A percentile compares a stretch with the other conserved stretches of the same genome.
Evolutionary conservation across 2,329 filamentous ascomycete species (phyloP).

Genomic region (Pestalotiopsis sp.): DNA sequence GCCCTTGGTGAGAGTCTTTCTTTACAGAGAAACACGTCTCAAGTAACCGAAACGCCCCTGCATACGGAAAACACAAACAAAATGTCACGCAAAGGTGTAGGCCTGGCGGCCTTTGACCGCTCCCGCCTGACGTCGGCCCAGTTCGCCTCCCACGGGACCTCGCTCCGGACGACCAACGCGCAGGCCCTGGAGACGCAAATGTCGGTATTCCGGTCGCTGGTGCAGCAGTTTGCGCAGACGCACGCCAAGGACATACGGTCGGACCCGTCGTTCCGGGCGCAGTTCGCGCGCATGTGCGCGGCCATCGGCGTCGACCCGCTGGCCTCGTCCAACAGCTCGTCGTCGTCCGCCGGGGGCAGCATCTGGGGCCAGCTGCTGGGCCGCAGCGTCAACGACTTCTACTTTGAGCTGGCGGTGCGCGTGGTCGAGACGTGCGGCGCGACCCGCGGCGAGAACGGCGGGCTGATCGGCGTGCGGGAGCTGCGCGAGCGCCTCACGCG

Average conservation of each 20-base stretch:
- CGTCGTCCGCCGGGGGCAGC: constrained; percentile 55
- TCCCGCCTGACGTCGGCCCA: constrained; percentile 83
- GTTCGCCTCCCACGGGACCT: constrained; percentile 87
- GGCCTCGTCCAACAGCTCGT: constrained; percentile 68
- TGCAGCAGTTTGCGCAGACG: constrained; percentile 93
- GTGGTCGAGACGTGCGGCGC: constrained; percentile 91
- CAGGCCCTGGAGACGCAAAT: constrained; percentile 90
- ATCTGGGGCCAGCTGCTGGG: constrained; percentile 94
- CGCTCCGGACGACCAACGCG: constrained; percentile 81
- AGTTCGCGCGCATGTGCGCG: constrained; percentile 98
- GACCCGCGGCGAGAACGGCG: constrained; percentile 88
- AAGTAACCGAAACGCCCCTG: too few species aligned
- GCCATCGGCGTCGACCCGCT: constrained; percentile 96
- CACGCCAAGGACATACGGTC: constrained; percentile 96
- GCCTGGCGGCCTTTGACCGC: constrained; percentile 87
- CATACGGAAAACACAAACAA: not conserved
- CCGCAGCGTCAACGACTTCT: constrained; percentile 93
- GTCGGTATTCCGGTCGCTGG: constrained; percentile 90
- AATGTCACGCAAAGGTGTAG: constrained; percentile 81
- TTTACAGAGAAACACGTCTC: too few species aligned
- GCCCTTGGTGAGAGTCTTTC: not conserved
- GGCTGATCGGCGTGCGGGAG: constrained; percentile 82
- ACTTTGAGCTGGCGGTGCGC: constrained; percentile 94
- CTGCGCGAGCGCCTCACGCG: constrained; percentile 74
- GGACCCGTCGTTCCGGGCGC: constrained; percentile 90